Conservation (phyloP, 1,284 basidiomycete genomes). For the Cryptococcus sp. region DNA sequence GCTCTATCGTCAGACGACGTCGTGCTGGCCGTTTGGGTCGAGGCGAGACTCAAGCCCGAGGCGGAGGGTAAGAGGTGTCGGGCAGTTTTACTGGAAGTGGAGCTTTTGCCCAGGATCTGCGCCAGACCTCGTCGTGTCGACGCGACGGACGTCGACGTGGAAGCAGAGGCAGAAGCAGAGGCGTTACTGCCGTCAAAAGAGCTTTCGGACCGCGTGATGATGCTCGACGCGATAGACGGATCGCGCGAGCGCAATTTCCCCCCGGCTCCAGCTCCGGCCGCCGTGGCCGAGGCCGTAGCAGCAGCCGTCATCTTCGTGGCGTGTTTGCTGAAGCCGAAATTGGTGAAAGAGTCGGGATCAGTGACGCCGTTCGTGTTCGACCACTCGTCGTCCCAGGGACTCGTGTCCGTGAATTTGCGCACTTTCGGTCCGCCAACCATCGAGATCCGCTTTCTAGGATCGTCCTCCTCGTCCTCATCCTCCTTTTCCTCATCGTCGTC, state of each 20-base stretch:
- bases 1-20: conserved; percentile 3
- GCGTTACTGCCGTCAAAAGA: not conserved
- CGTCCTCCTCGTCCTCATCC: conserved; percentile 10
- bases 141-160: not conserved
- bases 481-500: conserved; percentile 1
- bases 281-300: not conserved
- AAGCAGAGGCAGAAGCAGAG: not conserved
- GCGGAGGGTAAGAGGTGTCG: conserved; percentile 17
- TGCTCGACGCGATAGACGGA: not conserved
- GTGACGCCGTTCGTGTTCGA: not conserved
- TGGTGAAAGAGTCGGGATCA: not conserved
- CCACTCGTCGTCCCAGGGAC: conserved; percentile 19
- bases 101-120: conserved; percentile 7
- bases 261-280: too few relatives aligned
- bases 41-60: conserved; percentile 13
- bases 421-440: conserved; percentile 26
- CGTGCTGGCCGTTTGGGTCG: conserved; percentile 8
- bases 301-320: conserved; percentile 16
- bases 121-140: conserved; percentile 11
- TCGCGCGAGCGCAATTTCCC: not conserved
- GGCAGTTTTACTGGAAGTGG: not conserved
- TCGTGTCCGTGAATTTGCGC: conserved; percentile 18
- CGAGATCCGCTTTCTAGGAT: conserved; percentile 17
- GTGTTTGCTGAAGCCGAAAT: conserved; percentile 15
- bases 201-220: not conserved